A percentile compares a stretch with the other conserved stretches of the same genome.
These are phyloP conservation scores for Lactifluus rugatus DNA, from an alignment of 768 basidiomycete species.

Conservation along the genomic window DNA sequence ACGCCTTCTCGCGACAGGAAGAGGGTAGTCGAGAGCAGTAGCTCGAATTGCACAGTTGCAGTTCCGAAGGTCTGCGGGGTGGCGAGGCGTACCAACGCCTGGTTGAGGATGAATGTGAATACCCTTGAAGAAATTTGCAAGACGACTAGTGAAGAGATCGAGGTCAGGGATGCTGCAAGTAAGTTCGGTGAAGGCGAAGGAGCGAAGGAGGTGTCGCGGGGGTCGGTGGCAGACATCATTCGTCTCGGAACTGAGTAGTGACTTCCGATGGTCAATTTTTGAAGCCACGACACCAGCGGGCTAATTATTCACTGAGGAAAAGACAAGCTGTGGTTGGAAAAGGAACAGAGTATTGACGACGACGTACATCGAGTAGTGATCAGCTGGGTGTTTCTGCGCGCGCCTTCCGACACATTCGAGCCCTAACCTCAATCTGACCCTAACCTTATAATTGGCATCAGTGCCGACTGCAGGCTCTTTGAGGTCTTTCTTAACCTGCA, in stretches of 20 bases:
- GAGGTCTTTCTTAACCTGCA: too few species aligned
- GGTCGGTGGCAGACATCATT: not conserved
- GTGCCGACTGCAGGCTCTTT: too few species aligned
- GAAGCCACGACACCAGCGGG: not conserved
- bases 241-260: not conserved
- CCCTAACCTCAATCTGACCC: not conserved
- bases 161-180: constrained; percentile 34
- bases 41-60: constrained; percentile 89
- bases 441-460: not conserved
- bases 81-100: constrained; percentile 71
- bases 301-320: not conserved
- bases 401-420: too few species aligned
- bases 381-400: too few species aligned
- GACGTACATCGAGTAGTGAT: not conserved
- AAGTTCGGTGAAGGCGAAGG: constrained; percentile 4
- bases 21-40: constrained; percentile 79
- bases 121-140: constrained; percentile 79
- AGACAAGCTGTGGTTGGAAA: not conserved
- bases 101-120: constrained; percentile 85
- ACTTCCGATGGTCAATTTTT: not conserved
- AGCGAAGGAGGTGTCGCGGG: too few species aligned
- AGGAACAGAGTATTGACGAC: not conserved
- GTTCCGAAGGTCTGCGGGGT: constrained; percentile 83
- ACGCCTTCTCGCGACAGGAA: constrained; percentile 93
- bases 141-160: constrained; percentile 60